A percentile compares a stretch with the other conserved stretches of the same genome.
Evolutionary conservation across 176 grass and related monocot species (phyloP).

Genomic region (Ensete ventricosum): DNA sequence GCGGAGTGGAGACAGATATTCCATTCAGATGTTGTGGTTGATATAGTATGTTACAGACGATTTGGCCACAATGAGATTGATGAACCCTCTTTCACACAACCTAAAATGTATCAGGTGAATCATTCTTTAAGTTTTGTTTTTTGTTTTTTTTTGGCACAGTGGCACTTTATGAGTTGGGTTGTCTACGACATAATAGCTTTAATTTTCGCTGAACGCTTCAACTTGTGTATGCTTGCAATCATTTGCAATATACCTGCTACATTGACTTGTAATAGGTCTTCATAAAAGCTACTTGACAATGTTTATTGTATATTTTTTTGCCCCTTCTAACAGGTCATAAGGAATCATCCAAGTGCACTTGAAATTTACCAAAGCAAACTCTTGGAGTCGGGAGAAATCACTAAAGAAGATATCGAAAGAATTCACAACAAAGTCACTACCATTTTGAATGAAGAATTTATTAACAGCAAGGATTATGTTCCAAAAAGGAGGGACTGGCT

Average conservation of each 20-base stretch:
- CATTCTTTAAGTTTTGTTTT: conserved; percentile 5
- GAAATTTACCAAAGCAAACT: conserved; percentile 82
- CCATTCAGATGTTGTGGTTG: conserved; percentile 86
- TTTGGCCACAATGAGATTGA: conserved; percentile 98
- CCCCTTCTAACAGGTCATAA: conserved; percentile 51
- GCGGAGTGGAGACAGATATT: conserved; percentile 93
- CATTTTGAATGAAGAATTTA: conserved; percentile 83
- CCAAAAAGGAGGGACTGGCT: conserved; percentile 90
- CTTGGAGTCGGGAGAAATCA: conserved; percentile 51
- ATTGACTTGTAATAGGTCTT: too few relatives aligned
- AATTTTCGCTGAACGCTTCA: neutral
- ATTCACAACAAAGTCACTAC: conserved; percentile 68
- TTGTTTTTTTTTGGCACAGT: conserved; percentile 1
- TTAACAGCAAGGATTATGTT: conserved; percentile 84
- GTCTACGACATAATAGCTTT: neutral
- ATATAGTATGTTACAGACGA: conserved; percentile 80
- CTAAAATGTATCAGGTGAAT: conserved; percentile 92
- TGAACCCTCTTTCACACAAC: conserved; percentile 96
- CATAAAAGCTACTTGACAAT: neutral
- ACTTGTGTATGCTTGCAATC: neutral
- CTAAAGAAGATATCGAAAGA: conserved; percentile 54
- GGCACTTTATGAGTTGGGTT: neutral
- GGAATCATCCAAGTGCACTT: conserved; percentile 69
- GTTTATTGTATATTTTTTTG: conserved; percentile 2
- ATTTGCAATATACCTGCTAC: too few relatives aligned